Base-by-base conservation (phyloP, 352 stramenopile species). In the Globisporangium cystogenes region DNA sequence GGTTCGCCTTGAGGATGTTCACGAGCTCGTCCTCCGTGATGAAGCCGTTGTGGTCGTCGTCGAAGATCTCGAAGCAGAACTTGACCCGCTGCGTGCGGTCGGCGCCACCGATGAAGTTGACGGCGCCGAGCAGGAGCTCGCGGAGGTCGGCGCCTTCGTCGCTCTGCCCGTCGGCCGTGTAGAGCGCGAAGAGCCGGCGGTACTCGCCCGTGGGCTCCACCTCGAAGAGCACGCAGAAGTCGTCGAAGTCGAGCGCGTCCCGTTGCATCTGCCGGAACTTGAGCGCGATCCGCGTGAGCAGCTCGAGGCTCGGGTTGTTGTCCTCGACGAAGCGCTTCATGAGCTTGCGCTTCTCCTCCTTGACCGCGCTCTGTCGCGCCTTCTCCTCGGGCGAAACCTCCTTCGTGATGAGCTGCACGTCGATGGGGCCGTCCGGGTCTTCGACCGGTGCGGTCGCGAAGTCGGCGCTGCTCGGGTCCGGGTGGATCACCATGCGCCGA, bases 1-100 rank as follows among this genome's bases (percentile, higher is more conserved):
- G 87, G 50, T 95, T 97, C 4, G 84, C 89, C 51, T 87, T 90
- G 53, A 98, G 71, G 43, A 98, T 96, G 36, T 92, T 86, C 15
- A 95, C 65, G 20, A 98, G 80, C 65, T 98, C 90, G 37, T 90
- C 74, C 50, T 93, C 69, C 0, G 83, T 93, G 60, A 97, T 87
- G 55, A 92, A 96, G 21, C 82, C 82, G 45, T 92, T 95, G 70
- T 90, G 78, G 61, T 98, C 93, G 51, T 96, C 88, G 59, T 98
- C 93, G 51, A 96, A 98, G 48, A 98, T 87, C 23, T 96, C 88
- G 60, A 98, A 98, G 57, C 87, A 93, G 52, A 98, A 96, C 52
- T 90, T 86, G 23, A 96, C 91, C 16, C 90, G 85, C 66, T 96
- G 86, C 23, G 80, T 76, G 24, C 68, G 74, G 26, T 90, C 75